Conservation (phyloP, 1,139 yeast genomes). For the Debaryomyces robertsiae region DNA sequence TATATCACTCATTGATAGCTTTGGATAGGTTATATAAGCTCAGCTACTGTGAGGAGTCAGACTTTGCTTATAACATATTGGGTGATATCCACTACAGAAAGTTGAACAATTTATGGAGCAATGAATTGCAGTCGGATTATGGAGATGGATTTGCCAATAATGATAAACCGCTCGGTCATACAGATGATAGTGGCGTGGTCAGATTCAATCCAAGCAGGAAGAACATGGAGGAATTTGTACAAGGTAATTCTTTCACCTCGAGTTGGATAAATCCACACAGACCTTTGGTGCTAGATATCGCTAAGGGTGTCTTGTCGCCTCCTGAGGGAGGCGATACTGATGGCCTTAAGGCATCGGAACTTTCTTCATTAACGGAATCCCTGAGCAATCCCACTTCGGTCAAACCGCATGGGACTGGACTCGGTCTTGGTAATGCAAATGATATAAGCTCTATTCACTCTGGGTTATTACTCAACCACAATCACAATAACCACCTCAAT, state of each 20-base stretch:
- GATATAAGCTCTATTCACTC: conserved; percentile 49
- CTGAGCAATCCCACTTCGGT: conserved; percentile 5
- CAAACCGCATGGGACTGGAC: conserved; percentile 28
- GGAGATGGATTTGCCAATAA: conserved; percentile 20
- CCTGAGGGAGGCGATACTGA: not conserved
- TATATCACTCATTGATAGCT: conserved; percentile 27
- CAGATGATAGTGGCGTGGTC: conserved; percentile 12
- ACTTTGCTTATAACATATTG: conserved; percentile 26
- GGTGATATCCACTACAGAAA: conserved; percentile 34
- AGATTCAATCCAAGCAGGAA: conserved; percentile 20
- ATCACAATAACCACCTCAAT: conserved; percentile 7
- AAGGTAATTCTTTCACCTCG: conserved; percentile 33
- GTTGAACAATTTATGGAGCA: conserved; percentile 32
- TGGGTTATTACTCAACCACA: conserved; percentile 23
- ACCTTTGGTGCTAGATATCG: conserved; percentile 21
- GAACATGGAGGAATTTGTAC: conserved; percentile 33
- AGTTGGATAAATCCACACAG: conserved; percentile 40
- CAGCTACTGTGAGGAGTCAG: conserved; percentile 28
- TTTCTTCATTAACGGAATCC: conserved; percentile 4
- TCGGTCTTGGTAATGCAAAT: conserved; percentile 46
- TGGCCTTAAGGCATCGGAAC: not conserved
- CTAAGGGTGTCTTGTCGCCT: not conserved
- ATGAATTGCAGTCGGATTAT: conserved; percentile 24
- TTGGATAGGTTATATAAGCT: conserved; percentile 38
- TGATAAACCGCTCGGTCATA: conserved; percentile 11